phyloP scores from a whole-genome alignment of 2,329 filamentous ascomycete genomes.

The Colletotrichum ledebouriae region DNA sequence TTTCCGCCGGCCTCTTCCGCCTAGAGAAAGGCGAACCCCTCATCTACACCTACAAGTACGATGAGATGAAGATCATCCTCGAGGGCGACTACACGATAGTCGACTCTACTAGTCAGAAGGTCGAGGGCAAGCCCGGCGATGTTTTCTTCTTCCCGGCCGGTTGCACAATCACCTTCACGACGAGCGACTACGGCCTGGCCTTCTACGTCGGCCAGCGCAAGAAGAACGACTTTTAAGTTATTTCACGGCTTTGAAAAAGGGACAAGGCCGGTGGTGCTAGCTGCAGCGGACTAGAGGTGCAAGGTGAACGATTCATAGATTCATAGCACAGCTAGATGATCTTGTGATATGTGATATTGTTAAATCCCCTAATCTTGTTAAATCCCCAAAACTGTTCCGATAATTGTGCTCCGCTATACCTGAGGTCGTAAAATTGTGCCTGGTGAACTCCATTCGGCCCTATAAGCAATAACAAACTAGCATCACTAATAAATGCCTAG shows the following conservation, averaged over 20 bases:
- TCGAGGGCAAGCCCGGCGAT: constrained; percentile 72
- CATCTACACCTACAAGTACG: constrained; percentile 77
- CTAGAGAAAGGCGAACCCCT: constrained; percentile 76
- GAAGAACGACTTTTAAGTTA: constrained; percentile 47
- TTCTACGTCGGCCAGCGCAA: constrained; percentile 66
- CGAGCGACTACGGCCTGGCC: constrained; percentile 70
- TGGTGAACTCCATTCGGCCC: rapidly evolving
- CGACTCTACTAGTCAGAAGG: constrained; percentile 72
- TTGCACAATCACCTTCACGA: constrained; percentile 74
- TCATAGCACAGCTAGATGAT: not conserved
- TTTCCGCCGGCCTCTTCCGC: constrained; percentile 75
- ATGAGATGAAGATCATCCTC: constrained; percentile 81
- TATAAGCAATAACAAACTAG: not conserved
- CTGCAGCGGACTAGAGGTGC: not conserved
- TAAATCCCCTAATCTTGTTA: not conserved
- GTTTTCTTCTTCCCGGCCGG: constrained; percentile 79
- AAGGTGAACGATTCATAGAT: not conserved
- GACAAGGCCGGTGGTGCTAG: not conserved
- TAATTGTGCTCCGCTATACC: too few relatives aligned
- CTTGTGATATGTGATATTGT: too few relatives aligned
- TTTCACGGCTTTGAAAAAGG: rapidly evolving
- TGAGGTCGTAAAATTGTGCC: too few relatives aligned
- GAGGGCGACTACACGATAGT: constrained; percentile 76
- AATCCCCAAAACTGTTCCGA: not conserved
- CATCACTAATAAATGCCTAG: too few relatives aligned